These are phyloP conservation scores for Talaromyces sp. DNA, from an alignment of 2,329 filamentous ascomycete genomes.

Conservation along the genomic window DNA sequence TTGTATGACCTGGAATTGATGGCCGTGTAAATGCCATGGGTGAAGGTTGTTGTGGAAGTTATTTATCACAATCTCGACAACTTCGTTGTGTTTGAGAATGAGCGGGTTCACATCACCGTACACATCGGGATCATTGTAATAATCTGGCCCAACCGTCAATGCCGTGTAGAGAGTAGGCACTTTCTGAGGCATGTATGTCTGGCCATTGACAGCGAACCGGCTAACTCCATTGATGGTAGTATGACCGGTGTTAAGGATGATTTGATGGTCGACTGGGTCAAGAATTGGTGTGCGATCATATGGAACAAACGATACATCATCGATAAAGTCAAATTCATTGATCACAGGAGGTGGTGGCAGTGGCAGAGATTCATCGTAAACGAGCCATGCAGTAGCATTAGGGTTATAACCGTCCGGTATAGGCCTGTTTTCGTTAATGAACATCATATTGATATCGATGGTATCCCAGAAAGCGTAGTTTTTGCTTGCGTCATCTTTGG, in stretches of 20 bases:
- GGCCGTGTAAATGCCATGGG: conserved; percentile 52
- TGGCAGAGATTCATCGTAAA: conserved; percentile 50
- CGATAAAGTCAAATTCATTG: conserved; percentile 63
- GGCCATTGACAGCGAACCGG: conserved; percentile 67
- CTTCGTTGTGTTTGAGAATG: conserved; percentile 61
- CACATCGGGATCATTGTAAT: conserved; percentile 56
- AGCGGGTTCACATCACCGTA: conserved; percentile 65
- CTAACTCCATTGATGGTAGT: conserved; percentile 63
- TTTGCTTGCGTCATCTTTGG: conserved; percentile 55
- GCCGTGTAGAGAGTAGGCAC: conserved; percentile 78
- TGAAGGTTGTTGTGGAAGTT: conserved; percentile 38
- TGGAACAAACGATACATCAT: conserved; percentile 53
- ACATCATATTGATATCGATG: conserved; percentile 61
- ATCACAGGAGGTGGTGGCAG: conserved; percentile 52
- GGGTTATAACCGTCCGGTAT: conserved; percentile 64
- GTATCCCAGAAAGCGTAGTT: conserved; percentile 68
- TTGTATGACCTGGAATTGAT: conserved; percentile 49
- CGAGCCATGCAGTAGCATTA: conserved; percentile 49
- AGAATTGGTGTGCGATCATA: conserved; percentile 25
- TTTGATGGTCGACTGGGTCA: conserved; percentile 29
- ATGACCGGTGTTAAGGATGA: conserved; percentile 52
- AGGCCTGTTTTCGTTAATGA: conserved; percentile 27
- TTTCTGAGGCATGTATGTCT: conserved; percentile 70
- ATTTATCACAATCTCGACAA: conserved; percentile 38
- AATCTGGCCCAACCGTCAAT: conserved; percentile 53